These are phyloP conservation scores for Chaetomiaceae sp. DNA, from an alignment of 2,329 filamentous ascomycete species.

Conservation along the genomic window DNA sequence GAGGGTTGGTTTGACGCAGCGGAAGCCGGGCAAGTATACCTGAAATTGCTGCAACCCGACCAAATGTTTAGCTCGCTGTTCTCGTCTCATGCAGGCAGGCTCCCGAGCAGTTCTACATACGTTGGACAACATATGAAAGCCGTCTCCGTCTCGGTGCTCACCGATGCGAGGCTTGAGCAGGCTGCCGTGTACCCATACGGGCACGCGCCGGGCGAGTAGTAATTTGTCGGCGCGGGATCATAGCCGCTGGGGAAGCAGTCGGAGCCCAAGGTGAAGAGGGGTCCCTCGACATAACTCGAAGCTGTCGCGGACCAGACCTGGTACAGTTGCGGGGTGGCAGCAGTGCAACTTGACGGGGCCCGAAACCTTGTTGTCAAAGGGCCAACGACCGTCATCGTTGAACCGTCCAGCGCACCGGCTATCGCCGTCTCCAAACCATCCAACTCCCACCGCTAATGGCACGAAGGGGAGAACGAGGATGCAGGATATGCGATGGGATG, in stretches of 20 bases:
- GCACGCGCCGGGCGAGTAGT: slow-evolving; percentile 30
- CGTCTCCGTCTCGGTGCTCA: slow-evolving; percentile 26
- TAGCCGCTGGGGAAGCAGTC: slow-evolving; percentile 29
- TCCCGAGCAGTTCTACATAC: slow-evolving; percentile 17
- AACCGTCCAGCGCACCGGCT: slow-evolving; percentile 17
- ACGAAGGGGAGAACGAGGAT: not conserved
- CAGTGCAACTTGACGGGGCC: slow-evolving; percentile 27
- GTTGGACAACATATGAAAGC: slow-evolving; percentile 29
- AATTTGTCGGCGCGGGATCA: slow-evolving; percentile 24
- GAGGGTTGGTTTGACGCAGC: not conserved
- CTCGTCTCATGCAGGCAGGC: not conserved
- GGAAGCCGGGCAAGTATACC: slow-evolving; percentile 24
- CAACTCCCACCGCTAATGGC: not conserved
- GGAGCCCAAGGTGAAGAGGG: slow-evolving; percentile 23
- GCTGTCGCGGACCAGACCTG: slow-evolving; percentile 22
- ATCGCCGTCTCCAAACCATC: slow-evolving; percentile 16
- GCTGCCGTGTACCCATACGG: slow-evolving; percentile 29
- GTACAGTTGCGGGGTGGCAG: slow-evolving; percentile 26
- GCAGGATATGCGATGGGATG: not conserved
- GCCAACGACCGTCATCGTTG: slow-evolving; percentile 27
- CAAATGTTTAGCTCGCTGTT: not conserved
- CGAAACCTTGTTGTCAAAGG: slow-evolving; percentile 30
- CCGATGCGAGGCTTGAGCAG: slow-evolving; percentile 23
- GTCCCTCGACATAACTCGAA: slow-evolving; percentile 28
- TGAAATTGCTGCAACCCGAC: slow-evolving; percentile 13